phyloP scores from a whole-genome alignment of 2,329 filamentous ascomycete genomes.

The Fusarium setosum region DNA sequence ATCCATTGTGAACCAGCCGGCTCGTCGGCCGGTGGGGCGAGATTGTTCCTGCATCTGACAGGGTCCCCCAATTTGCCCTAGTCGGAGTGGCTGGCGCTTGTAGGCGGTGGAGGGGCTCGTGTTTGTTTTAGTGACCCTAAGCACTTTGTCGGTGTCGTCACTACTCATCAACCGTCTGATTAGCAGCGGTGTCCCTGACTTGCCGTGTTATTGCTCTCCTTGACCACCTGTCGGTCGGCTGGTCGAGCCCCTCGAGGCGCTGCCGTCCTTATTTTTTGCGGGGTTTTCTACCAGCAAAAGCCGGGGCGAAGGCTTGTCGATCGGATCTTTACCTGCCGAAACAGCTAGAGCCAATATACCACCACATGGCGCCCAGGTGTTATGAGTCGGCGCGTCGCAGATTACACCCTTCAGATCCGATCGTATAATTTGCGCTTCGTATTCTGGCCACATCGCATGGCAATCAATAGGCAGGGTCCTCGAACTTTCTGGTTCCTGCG shows the following conservation, averaged over 20 bases:
- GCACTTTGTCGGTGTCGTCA: slow-evolving; percentile 6
- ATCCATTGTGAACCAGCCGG: slow-evolving; percentile 33
- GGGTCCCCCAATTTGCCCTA: slow-evolving; percentile 37
- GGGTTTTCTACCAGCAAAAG: slow-evolving; percentile 23
- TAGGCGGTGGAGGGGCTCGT: slow-evolving; percentile 17
- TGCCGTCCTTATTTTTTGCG: slow-evolving; percentile 15
- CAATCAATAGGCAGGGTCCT: slow-evolving; percentile 2
- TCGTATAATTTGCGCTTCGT: slow-evolving; percentile 30
- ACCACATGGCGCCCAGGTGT: slow-evolving; percentile 8
- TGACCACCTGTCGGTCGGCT: slow-evolving; percentile 2
- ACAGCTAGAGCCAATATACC: slow-evolving; percentile 20
- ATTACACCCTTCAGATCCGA: slow-evolving; percentile 14
- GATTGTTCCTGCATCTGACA: slow-evolving; percentile 49
- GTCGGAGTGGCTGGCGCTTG: slow-evolving; percentile 35
- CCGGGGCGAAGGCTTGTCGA: slow-evolving; percentile 36
- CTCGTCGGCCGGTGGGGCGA: slow-evolving; percentile 40
- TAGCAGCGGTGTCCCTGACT: slow-evolving; percentile 1
- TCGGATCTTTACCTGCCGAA: slow-evolving; percentile 25
- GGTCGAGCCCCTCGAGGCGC: slow-evolving; percentile 4
- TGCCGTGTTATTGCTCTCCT: not conserved
- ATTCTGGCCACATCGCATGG: slow-evolving; percentile 26
- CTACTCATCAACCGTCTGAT: slow-evolving; percentile 14
- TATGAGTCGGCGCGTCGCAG: slow-evolving; percentile 1
- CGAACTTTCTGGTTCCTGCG: slow-evolving; percentile 10
- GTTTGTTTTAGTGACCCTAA: slow-evolving; percentile 31